Percentiles rank a stretch among this genome's conserved stretches.
Conservation (phyloP, 192 early-diverging fungal genomes). For the Backusella circina region DNA sequence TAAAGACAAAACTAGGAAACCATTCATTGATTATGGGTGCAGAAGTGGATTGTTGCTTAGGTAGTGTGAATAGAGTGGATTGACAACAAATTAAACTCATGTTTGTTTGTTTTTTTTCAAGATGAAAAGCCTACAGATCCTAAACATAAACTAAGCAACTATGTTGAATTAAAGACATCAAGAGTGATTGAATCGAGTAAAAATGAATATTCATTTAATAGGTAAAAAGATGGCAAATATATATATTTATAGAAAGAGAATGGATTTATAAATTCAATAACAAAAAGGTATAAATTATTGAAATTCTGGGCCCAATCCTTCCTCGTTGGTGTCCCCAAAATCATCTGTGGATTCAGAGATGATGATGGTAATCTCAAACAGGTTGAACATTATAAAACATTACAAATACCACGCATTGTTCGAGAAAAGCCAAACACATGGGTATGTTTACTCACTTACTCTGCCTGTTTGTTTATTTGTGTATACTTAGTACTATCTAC, state of each 20-base stretch:
- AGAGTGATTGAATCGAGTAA: slow-evolving; percentile 46
- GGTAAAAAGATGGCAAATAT: slow-evolving; percentile 46
- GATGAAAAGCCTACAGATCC: slow-evolving; percentile 34
- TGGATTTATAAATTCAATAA: neutral
- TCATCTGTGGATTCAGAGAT: slow-evolving; percentile 86
- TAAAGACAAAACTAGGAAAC: slow-evolving; percentile 68
- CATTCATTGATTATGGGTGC: slow-evolving; percentile 80
- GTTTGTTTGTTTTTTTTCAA: neutral
- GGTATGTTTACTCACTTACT: slow-evolving; percentile 40
- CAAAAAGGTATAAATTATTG: slow-evolving; percentile 71
- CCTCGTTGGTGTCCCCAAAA: slow-evolving; percentile 76
- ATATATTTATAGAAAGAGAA: neutral
- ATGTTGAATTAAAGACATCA: slow-evolving; percentile 91
- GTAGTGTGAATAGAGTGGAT: slow-evolving; percentile 11
- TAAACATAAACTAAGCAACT: slow-evolving; percentile 47
- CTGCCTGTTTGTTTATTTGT: neutral
- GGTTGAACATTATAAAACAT: slow-evolving; percentile 67
- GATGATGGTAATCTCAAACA: slow-evolving; percentile 57
- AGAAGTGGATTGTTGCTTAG: slow-evolving; percentile 85
- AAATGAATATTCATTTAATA: slow-evolving; percentile 58
- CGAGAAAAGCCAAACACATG: slow-evolving; percentile 64
- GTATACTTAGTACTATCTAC: neutral
- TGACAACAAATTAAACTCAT: neutral
- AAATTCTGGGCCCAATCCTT: slow-evolving; percentile 95
- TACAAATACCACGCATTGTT: slow-evolving; percentile 79